Evolutionary conservation across 257 asterid genomes (phyloP).

Genomic region (Capsicum rhomboideum): DNA sequence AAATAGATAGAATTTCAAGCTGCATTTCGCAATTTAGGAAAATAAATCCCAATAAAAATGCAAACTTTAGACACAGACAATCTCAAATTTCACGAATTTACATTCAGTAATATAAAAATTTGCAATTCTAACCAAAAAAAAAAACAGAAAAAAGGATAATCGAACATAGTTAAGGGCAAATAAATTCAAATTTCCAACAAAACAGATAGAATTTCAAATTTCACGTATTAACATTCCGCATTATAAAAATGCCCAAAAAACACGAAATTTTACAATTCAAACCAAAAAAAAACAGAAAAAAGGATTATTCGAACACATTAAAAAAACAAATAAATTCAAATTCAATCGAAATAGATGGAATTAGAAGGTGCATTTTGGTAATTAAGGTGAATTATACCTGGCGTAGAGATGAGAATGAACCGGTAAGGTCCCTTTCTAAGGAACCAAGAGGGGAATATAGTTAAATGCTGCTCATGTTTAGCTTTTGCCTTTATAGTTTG

Average conservation of each 20-base stretch:
- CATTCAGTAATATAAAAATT: background rate
- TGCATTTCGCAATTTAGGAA: background rate
- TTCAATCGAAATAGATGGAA: background rate
- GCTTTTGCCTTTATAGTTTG: no score
- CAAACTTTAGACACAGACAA: background rate
- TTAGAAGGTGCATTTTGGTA: background rate
- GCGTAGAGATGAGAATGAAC: background rate
- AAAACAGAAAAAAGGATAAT: background rate
- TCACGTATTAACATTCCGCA: background rate
- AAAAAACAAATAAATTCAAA: background rate
- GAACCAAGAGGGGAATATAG: conserved; percentile 5
- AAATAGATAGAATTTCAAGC: background rate
- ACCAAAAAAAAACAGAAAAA: background rate
- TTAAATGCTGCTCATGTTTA: no score
- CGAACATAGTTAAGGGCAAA: background rate
- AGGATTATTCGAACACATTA: background rate
- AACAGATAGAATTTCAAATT: no score
- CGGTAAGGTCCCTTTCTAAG: conserved; percentile 32
- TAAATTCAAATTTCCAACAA: no score
- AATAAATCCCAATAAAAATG: background rate
- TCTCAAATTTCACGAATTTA: no score
- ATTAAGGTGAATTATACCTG: background rate
- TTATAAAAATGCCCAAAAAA: background rate
- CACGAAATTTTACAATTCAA: no score
- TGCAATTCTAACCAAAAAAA: background rate